Conservation (phyloP, 1,139 yeast species). For the Ogataea hybrid region DNA sequence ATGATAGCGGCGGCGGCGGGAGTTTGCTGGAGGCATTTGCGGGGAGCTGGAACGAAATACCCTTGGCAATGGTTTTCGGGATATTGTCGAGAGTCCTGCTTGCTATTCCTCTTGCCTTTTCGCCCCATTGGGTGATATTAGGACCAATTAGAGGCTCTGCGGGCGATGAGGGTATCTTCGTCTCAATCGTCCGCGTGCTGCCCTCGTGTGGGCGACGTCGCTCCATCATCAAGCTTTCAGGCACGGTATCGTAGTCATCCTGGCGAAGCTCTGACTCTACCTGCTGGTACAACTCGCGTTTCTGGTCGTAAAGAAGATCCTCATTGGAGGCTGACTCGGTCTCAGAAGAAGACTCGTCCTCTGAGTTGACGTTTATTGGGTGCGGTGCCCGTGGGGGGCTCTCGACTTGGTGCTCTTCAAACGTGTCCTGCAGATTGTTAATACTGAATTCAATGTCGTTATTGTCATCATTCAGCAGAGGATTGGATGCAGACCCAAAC, state of each 20-base stretch:
- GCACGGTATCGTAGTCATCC: conserved; percentile 26
- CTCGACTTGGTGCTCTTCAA: conserved; percentile 21
- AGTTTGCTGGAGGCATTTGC: conserved; percentile 16
- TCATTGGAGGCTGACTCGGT: conserved; percentile 17
- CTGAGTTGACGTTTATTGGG: conserved; percentile 23
- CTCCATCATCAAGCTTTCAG: conserved; percentile 31
- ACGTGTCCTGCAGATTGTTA: conserved; percentile 23
- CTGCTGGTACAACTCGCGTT: conserved; percentile 22
- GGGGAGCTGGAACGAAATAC: conserved; percentile 28
- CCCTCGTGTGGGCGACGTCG: conserved; percentile 8
- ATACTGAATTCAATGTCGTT: conserved; percentile 26
- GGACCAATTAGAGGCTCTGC: background rate
- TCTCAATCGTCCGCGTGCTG: conserved; percentile 4
- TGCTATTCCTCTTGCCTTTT: conserved; percentile 29
- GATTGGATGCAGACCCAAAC: conserved; percentile 42
- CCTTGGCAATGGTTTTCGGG: conserved; percentile 23
- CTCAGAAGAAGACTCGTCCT: conserved; percentile 23
- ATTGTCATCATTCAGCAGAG: conserved; percentile 32
- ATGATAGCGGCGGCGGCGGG: conserved; percentile 15
- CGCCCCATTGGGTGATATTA: conserved; percentile 21
- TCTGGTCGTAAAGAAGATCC: conserved; percentile 20
- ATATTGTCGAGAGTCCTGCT: conserved; percentile 25
- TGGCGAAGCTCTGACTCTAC: conserved; percentile 22
- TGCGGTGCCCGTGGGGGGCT: conserved; percentile 8
- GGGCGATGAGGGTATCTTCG: background rate